A percentile compares a stretch with the other conserved stretches of the same genome.
Evolutionary conservation across 2,329 filamentous ascomycete genomes (phyloP).

Genomic region (Penicillium sp.): DNA sequence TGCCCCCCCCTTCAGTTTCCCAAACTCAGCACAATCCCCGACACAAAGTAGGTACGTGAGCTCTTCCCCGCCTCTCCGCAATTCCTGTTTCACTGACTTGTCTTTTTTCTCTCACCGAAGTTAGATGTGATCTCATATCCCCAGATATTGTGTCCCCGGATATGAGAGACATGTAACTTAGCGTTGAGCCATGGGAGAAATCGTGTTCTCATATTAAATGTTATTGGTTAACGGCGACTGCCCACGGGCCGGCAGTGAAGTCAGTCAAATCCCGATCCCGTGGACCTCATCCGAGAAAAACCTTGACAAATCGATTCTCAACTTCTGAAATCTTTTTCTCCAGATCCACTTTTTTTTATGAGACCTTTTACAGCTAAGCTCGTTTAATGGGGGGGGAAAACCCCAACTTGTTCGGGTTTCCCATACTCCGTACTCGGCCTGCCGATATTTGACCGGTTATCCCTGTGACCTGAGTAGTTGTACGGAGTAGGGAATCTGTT

Average conservation of each 20-base stretch:
- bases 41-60: not conserved
- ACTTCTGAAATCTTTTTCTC: not conserved
- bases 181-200: too few relatives aligned
- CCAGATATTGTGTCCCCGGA: not conserved
- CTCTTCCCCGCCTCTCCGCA: slow-evolving; percentile 8
- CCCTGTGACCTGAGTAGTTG: not conserved
- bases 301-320: slow-evolving; percentile 5
- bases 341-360: not conserved
- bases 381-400: not conserved
- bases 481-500: too few relatives aligned
- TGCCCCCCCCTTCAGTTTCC: too few relatives aligned
- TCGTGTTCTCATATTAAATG: too few relatives aligned
- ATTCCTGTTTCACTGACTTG: not conserved
- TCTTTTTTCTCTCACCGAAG: slow-evolving; percentile 6
- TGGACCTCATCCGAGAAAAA: not conserved
- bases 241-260: too few relatives aligned
- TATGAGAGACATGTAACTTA: too few relatives aligned
- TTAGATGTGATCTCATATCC: slow-evolving; percentile 1
- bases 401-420: not conserved
- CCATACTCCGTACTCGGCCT: slow-evolving; percentile 5
- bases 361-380: not conserved
- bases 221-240: too few relatives aligned
- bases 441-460: slow-evolving; percentile 1
- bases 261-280: too few relatives aligned
- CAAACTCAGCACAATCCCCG: not conserved